phyloP scores from a whole-genome alignment of 2,329 filamentous ascomycete species.

The Diaporthe helianthi region DNA sequence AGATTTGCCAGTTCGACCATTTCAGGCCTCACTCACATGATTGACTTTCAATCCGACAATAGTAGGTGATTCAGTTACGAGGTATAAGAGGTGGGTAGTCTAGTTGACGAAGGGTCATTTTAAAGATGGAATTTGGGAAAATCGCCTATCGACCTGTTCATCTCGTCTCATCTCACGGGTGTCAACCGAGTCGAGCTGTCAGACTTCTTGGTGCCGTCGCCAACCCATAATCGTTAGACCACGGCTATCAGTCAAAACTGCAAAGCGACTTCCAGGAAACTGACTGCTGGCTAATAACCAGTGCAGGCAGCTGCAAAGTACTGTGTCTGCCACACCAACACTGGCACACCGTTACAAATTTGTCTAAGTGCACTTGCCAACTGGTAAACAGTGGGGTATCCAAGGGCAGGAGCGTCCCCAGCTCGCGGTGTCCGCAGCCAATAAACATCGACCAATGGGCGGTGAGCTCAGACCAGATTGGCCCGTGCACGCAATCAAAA shows the following conservation, averaged over 20 bases:
- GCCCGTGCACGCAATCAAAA: slow-evolving; percentile 28
- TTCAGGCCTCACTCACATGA: slow-evolving; percentile 1
- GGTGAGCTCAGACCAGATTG: background rate
- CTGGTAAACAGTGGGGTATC: slow-evolving; percentile 25
- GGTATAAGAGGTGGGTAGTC: background rate
- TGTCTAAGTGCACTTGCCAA: slow-evolving; percentile 22
- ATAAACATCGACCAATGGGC: slow-evolving; percentile 17
- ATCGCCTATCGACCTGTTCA: slow-evolving; percentile 5
- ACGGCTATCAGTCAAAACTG: background rate
- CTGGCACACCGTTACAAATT: background rate
- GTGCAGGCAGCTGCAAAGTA: slow-evolving; percentile 12
- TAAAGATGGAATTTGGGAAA: background rate
- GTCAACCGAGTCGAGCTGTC: slow-evolving; percentile 7
- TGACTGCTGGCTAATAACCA: background rate
- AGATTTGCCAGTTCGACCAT: slow-evolving; percentile 12
- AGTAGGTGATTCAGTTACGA: no score
- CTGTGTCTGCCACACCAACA: background rate
- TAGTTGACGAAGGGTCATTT: background rate
- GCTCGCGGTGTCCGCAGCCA: slow-evolving; percentile 28
- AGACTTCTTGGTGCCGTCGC: slow-evolving; percentile 14
- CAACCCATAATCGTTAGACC: background rate
- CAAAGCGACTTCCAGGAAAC: background rate
- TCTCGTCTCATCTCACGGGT: slow-evolving; percentile 13
- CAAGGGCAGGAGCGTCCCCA: slow-evolving; percentile 25
- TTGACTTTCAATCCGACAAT: background rate